phyloP scores from a whole-genome alignment of 2,329 filamentous ascomycete genomes.

The Alternaria postmessia region DNA sequence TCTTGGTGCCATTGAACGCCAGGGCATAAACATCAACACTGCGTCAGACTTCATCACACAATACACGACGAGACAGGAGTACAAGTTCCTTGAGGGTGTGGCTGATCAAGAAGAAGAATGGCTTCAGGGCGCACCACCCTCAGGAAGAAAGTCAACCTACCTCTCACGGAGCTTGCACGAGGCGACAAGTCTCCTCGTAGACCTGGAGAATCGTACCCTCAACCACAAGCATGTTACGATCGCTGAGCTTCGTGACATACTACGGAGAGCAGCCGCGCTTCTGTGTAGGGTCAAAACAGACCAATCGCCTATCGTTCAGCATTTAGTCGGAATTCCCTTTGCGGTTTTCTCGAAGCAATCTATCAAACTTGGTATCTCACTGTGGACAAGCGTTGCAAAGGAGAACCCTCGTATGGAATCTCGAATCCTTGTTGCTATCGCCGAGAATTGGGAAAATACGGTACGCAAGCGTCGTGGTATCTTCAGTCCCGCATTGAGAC shows the following conservation, averaged over 20 bases:
- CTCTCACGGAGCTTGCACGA: conserved; percentile 58
- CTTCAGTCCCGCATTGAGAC: conserved; percentile 75
- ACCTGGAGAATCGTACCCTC: conserved; percentile 75
- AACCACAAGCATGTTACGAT: conserved; percentile 75
- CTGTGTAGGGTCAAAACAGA: conserved; percentile 80
- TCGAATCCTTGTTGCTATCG: conserved; percentile 84
- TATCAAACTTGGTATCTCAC: conserved; percentile 91
- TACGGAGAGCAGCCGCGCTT: conserved; percentile 84
- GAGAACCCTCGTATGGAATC: conserved; percentile 91
- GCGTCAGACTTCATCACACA: conserved; percentile 96
- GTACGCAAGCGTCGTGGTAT: conserved; percentile 80
- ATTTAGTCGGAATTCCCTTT: conserved; percentile 93
- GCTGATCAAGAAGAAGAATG: conserved; percentile 71
- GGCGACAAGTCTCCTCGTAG: conserved; percentile 68
- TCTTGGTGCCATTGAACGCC: conserved; percentile 78
- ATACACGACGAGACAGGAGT: conserved; percentile 96
- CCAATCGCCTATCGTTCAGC: conserved; percentile 80
- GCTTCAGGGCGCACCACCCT: conserved; percentile 61
- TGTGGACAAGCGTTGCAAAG: conserved; percentile 97
- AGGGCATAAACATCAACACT: conserved; percentile 81
- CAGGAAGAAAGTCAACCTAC: conserved; percentile 25
- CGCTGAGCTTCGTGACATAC: conserved; percentile 78
- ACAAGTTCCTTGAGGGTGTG: conserved; percentile 82
- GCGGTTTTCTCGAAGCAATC: conserved; percentile 92
- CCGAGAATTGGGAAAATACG: conserved; percentile 88